Percentiles rank a stretch among this genome's conserved stretches.
These are phyloP conservation scores for Sesbania bispinosa DNA, from an alignment of 306 rosid species.

Conservation along the genomic window DNA sequence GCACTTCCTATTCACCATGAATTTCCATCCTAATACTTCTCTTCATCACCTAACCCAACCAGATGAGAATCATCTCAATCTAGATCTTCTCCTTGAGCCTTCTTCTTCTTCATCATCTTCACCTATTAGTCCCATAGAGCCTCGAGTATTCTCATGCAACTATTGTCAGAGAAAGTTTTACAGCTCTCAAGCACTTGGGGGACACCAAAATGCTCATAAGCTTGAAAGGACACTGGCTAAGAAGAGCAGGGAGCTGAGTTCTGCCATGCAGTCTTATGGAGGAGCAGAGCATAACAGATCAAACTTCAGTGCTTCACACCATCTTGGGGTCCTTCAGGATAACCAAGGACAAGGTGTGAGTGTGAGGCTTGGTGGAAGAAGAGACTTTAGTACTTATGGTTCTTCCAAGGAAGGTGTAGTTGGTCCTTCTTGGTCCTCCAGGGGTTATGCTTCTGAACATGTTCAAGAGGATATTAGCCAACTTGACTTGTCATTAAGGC, in stretches of 20 bases:
- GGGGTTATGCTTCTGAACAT: conserved; percentile 32
- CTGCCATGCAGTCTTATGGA: conserved; percentile 30
- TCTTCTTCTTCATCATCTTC: conserved; percentile 46
- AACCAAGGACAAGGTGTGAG: conserved; percentile 33
- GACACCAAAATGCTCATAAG: conserved; percentile 94
- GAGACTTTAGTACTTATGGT: conserved; percentile 26
- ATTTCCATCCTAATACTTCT: conserved; percentile 53
- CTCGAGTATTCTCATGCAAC: conserved; percentile 72
- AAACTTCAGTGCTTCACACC: not conserved
- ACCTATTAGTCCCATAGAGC: conserved; percentile 37
- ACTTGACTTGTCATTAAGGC: conserved; percentile 84
- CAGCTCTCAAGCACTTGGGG: conserved; percentile 89
- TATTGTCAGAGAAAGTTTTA: conserved; percentile 83
- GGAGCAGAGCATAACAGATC: conserved; percentile 10
- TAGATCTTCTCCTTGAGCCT: conserved; percentile 65
- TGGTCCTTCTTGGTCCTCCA: conserved; percentile 41
- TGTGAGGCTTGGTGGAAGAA: conserved; percentile 29
- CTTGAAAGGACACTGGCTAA: conserved; percentile 85
- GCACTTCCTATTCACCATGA: conserved; percentile 38
- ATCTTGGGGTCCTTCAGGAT: conserved; percentile 13
- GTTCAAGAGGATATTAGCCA: conserved; percentile 67
- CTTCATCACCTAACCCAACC: conserved; percentile 46
- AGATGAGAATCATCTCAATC: conserved; percentile 37
- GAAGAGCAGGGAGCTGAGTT: conserved; percentile 63
- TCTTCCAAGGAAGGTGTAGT: conserved; percentile 25